phyloP scores from a whole-genome alignment of 306 rosid species.

The Vigna mungo region DNA sequence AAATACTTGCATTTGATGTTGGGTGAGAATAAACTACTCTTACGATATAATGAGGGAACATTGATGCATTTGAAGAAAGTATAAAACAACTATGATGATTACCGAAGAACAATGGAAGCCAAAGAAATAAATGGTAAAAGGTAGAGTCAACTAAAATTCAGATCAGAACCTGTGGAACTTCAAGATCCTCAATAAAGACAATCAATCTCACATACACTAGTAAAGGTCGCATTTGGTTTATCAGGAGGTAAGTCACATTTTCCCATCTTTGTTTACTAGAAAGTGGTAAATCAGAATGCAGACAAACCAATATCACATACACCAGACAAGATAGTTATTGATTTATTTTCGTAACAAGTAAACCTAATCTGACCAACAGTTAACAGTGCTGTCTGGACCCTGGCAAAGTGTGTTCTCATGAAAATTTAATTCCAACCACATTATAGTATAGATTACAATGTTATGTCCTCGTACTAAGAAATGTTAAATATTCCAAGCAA shows the following conservation, averaged over 20 bases:
- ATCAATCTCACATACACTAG: too few species aligned
- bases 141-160: not conserved
- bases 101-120: conserved; percentile 8
- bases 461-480: conserved; percentile 2
- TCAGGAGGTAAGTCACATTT: not conserved
- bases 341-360: not conserved
- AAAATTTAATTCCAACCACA: not conserved
- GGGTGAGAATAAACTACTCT: conserved; percentile 32
- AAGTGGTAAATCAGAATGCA: not conserved
- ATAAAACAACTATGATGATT: not conserved
- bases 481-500: conserved; percentile 20
- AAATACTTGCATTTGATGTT: conserved; percentile 15
- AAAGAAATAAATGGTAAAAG: conserved; percentile 6
- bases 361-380: not conserved
- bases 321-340: conserved; percentile 6
- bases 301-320: not conserved
- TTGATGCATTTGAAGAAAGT: conserved; percentile 12
- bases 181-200: not conserved
- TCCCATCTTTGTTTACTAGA: not conserved
- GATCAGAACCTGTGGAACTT: conserved; percentile 1
- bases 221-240: not conserved
- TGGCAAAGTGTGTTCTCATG: conserved; percentile 4
- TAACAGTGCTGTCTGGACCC: conserved; percentile 18
- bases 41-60: not conserved
- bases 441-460: conserved; percentile 21